phyloP scores from a whole-genome alignment of 2,329 filamentous ascomycete genomes.

The Orbilia brochopaga region DNA sequence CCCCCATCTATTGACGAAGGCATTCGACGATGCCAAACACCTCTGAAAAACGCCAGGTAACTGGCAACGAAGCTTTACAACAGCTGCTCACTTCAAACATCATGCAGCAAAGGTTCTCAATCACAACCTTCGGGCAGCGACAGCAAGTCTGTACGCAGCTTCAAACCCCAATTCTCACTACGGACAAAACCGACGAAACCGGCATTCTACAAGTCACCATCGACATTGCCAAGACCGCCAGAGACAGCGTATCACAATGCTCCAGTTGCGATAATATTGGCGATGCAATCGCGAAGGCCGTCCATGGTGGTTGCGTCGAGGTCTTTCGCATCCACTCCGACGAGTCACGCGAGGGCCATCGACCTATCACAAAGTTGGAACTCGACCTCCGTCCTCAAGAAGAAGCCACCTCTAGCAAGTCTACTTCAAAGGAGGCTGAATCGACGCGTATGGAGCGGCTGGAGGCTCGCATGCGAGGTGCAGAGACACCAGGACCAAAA shows the following conservation, averaged over 20 bases:
- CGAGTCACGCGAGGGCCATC: background rate
- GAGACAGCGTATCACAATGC: conserved; percentile 12
- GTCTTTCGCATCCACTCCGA: conserved; percentile 34
- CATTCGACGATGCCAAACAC: no score
- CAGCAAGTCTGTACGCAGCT: conserved; percentile 31
- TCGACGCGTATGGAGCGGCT: conserved; percentile 19
- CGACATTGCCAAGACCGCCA: conserved; percentile 11
- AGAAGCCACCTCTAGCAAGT: background rate
- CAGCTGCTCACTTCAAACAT: conserved; percentile 1
- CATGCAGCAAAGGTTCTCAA: conserved; percentile 8
- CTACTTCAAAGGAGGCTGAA: conserved; percentile 3
- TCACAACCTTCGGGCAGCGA: background rate
- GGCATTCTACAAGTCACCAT: conserved; percentile 23
- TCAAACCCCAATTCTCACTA: background rate
- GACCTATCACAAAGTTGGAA: conserved; percentile 18
- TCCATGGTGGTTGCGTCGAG: conserved; percentile 38
- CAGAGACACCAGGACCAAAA: background rate
- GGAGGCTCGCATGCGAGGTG: conserved; percentile 33
- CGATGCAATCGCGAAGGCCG: conserved; percentile 16
- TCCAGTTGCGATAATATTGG: conserved; percentile 33
- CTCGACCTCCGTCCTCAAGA: conserved; percentile 23
- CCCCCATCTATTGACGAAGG: no score
- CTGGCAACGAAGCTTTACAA: background rate
- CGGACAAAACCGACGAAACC: conserved; percentile 22
- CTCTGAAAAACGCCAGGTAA: no score